Percentiles rank a stretch among this genome's conserved stretches.
phyloP scores from a whole-genome alignment of 2,329 filamentous ascomycete genomes.

The Venturia pyrina region DNA sequence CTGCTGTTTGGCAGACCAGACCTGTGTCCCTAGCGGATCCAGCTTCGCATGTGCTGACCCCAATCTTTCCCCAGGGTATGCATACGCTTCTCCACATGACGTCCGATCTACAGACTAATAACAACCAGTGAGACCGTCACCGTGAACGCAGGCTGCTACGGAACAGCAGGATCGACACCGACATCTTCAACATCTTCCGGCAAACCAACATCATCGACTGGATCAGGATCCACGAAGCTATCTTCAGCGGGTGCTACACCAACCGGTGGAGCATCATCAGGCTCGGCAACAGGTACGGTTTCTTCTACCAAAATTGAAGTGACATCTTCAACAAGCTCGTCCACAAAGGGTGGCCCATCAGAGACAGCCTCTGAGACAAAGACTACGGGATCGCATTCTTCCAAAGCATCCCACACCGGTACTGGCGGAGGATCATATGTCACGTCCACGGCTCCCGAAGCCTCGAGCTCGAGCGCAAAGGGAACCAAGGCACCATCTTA shows the following conservation, averaged over 20 bases:
- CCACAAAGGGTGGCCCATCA: not conserved
- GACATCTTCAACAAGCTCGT: not conserved
- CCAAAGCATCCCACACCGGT: not conserved
- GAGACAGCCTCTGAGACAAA: not conserved
- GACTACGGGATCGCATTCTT: not conserved
- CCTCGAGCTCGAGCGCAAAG: not conserved
- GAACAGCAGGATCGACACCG: not conserved
- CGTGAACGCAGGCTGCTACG: slow-evolving; percentile 12
- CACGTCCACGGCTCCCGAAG: not conserved
- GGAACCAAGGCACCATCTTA: not conserved
- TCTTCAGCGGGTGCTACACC: not conserved
- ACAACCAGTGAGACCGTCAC: not conserved
- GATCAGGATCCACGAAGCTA: not conserved
- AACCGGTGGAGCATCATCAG: not conserved
- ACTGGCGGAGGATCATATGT: not conserved
- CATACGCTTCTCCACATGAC: not conserved
- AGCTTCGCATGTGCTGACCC: slow-evolving; percentile 4
- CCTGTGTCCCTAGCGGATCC: slow-evolving; percentile 1
- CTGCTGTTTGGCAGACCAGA: slow-evolving; percentile 12
- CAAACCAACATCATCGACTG: not conserved
- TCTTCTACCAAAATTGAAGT: not conserved
- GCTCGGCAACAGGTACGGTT: not conserved
- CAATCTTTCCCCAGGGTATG: not conserved
- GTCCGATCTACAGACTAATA: not conserved
- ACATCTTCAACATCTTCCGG: not conserved